Conservation (phyloP, 2,329 filamentous ascomycete species). For the Fusarium illudens region DNA sequence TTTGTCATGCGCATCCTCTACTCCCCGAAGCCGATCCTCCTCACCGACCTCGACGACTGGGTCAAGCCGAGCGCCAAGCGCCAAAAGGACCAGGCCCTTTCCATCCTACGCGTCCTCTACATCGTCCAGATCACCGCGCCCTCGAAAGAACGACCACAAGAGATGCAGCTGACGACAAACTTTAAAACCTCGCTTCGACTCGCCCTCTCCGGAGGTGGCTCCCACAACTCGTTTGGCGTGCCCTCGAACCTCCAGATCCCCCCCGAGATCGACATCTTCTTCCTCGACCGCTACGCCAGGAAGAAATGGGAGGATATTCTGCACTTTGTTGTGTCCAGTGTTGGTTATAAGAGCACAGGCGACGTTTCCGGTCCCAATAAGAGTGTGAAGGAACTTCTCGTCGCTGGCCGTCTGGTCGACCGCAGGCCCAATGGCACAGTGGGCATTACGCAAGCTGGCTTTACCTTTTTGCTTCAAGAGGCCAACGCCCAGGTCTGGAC, state of each 20-base stretch:
- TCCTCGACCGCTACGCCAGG: constrained; percentile 85
- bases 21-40: constrained; percentile 79
- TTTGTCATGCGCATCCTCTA: constrained; percentile 97
- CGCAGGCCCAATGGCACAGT: constrained; percentile 69
- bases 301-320: constrained; percentile 95
- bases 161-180: constrained; percentile 79
- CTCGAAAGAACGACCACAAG: constrained; percentile 70
- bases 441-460: constrained; percentile 90
- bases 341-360: constrained; percentile 61
- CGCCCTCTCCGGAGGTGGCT: constrained; percentile 86
- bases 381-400: constrained; percentile 84
- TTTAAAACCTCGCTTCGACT: constrained; percentile 86
- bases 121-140: constrained; percentile 75
- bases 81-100: constrained; percentile 84
- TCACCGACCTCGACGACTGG: constrained; percentile 87
- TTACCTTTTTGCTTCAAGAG: constrained; percentile 93
- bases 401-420: constrained; percentile 83
- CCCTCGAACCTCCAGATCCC: constrained; percentile 73
- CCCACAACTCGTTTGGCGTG: constrained; percentile 90
- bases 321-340: constrained; percentile 90
- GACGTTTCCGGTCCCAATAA: constrained; percentile 67
- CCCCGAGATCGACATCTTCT: constrained; percentile 71
- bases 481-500: constrained; percentile 98
- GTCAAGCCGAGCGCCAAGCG: constrained; percentile 71
- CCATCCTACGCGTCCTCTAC: constrained; percentile 84